Base-by-base conservation (phyloP, 2,329 filamentous ascomycete species). In the Zasmidium citrigriseum region DNA sequence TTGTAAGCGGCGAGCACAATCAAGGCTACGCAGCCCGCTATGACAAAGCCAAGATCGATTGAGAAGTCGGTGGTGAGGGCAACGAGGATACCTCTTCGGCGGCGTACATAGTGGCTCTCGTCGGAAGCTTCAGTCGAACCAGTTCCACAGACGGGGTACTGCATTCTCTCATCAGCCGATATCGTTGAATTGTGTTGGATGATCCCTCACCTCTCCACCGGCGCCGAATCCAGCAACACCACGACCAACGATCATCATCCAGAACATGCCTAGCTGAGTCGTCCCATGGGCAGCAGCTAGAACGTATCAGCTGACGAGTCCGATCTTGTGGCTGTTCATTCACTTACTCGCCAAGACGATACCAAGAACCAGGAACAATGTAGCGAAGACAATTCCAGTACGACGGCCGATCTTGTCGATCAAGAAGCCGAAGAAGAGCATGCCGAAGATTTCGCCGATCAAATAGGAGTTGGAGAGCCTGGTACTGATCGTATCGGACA, bases 1-100 rank as follows among this genome's bases (percentile, higher is more conserved):
- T 64, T 58, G 46, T 67, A 65, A 4, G 63, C 61, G 12, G 61
- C 61, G 16, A 65, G 58, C 27, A 88, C 73, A 47, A 89, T 78
- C 72, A 86, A 85, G 0, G 91, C 89, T 2, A 93, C 85, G 61
- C 96, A 86, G 0, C 90, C 88, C 10, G 90, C 87, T 56, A 92
- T 80, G 2, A 96, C 89, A 63, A 95, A 96, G 0, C 90, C 91
- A 52, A 86, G 83, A 70, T 95, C 90, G 59, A 96, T 95, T 11
- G 62, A 57, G 24, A 67, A 63, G 38, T 67, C 64, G 1, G 65
- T 63, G 7, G 60, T 24, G 23, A 67, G 45, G 2, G 65, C 63
- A 9, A 67, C 59, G 11, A 66, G 61, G 23, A 66, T 60, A 20
- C 65, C 65, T 12, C 65, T 57, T 20, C 63, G 48, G 18, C 57